Evolutionary conservation across 1,284 basidiomycete species (phyloP).

Genomic region (Takashimella koratensis): DNA sequence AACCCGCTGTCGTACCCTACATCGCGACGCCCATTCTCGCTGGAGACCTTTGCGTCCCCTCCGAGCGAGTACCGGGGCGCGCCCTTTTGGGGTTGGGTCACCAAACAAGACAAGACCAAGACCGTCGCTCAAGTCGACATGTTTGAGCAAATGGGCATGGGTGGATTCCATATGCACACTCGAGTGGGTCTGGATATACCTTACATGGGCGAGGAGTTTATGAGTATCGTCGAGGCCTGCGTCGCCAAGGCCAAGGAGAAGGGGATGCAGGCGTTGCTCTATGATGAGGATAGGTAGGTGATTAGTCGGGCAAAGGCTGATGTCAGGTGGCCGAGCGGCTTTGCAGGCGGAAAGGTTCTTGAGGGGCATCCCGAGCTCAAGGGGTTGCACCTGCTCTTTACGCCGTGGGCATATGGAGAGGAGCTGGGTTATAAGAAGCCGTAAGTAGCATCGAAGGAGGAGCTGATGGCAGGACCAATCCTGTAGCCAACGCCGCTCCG

Average conservation of each 20-base stretch:
- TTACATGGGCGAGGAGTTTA: slow-evolving; percentile 32
- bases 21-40: slow-evolving; percentile 17
- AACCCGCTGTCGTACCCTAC: slow-evolving; percentile 26
- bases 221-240: slow-evolving; percentile 21
- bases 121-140: slow-evolving; percentile 21
- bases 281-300: slow-evolving; percentile 28
- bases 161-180: slow-evolving; percentile 32
- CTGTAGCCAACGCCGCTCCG: slow-evolving; percentile 23
- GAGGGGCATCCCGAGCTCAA: slow-evolving; percentile 25
- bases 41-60: slow-evolving; percentile 15
- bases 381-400: slow-evolving; percentile 24
- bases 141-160: slow-evolving; percentile 32
- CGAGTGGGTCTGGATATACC: slow-evolving; percentile 29
- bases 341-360: slow-evolving; percentile 25
- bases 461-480: slow-evolving; percentile 11
- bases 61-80: slow-evolving; percentile 27
- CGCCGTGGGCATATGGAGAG: slow-evolving; percentile 25
- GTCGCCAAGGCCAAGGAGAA: slow-evolving; percentile 23
- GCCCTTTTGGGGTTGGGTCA: slow-evolving; percentile 30
- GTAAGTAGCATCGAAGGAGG: slow-evolving; percentile 5
- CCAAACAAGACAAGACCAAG: slow-evolving; percentile 16
- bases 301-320: background rate
- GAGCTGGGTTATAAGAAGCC: slow-evolving; percentile 20
- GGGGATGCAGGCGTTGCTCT: slow-evolving; percentile 28
- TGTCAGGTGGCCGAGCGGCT: slow-evolving; percentile 30